phyloP scores from a whole-genome alignment of 306 rosid genomes.

The Dicorynia guianensis region DNA sequence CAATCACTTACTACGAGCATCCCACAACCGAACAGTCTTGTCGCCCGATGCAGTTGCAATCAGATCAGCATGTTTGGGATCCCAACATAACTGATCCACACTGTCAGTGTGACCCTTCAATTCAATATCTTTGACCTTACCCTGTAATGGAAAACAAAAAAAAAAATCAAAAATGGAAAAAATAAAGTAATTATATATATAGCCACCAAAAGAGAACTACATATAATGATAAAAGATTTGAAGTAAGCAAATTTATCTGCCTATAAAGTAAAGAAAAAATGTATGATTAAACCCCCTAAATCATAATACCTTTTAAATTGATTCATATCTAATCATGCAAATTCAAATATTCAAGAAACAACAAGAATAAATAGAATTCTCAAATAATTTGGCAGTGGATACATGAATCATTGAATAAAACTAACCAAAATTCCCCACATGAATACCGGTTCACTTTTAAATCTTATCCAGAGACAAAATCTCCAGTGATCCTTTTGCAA shows the following conservation, averaged over 20 bases:
- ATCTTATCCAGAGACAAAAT: neutral
- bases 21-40: constrained; percentile 96
- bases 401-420: neutral
- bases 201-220: no score
- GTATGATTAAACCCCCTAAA: no score
- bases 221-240: no score
- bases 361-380: neutral
- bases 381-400: neutral
- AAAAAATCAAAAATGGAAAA: constrained; percentile 26
- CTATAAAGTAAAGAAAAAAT: no score
- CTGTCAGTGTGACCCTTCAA: constrained; percentile 98
- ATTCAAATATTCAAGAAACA: neutral
- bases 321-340: neutral
- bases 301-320: no score
- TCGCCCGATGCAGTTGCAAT: constrained; percentile 98
- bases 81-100: constrained; percentile 99
- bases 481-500: neutral
- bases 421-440: neutral
- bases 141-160: constrained; percentile 52
- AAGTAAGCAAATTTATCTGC: no score
- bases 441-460: neutral
- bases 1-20: constrained; percentile 86
- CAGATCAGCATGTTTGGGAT: constrained; percentile 90
- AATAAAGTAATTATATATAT: neutral
- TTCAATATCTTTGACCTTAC: constrained; percentile 85